These are phyloP conservation scores for Paracoccidioides lutzii DNA, from an alignment of 2,329 filamentous ascomycete genomes.

Conservation along the genomic window DNA sequence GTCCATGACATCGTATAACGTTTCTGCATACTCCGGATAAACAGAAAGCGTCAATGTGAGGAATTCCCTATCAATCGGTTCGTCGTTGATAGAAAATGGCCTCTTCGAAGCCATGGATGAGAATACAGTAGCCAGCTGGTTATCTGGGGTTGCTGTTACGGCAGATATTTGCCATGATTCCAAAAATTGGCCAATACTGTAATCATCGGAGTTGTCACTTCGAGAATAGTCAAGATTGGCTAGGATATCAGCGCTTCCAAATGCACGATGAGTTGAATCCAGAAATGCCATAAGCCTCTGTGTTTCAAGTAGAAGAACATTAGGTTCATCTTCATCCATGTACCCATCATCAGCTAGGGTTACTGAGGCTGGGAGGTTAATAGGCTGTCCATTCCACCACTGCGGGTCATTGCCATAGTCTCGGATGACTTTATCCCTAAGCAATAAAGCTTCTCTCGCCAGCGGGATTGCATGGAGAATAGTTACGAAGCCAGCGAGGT, in stretches of 20 bases:
- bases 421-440: conserved; percentile 31
- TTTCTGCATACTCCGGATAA: conserved; percentile 26
- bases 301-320: conserved; percentile 42
- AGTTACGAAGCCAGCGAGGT: conserved; percentile 46
- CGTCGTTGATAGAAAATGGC: conserved; percentile 16
- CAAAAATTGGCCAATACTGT: conserved; percentile 33
- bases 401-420: conserved; percentile 45
- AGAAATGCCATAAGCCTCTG: conserved; percentile 52
- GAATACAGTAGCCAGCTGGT: conserved; percentile 33
- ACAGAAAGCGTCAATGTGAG: conserved; percentile 28
- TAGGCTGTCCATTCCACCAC: conserved; percentile 50
- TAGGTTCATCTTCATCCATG: conserved; percentile 17
- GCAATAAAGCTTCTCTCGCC: conserved; percentile 44
- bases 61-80: conserved; percentile 25
- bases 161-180: conserved; percentile 38
- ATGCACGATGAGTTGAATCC: conserved; percentile 44
- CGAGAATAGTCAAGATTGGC: conserved; percentile 19
- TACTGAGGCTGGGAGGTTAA: conserved; percentile 40
- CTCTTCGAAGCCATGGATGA: conserved; percentile 33
- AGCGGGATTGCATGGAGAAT: conserved; percentile 50
- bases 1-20: conserved; percentile 44
- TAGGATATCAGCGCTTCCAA: conserved; percentile 44
- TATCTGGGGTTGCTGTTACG: conserved; percentile 28
- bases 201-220: background rate
- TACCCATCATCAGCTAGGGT: conserved; percentile 26